Base-by-base conservation (phyloP, 1,284 basidiomycete species). In the Melampsora abietis-canadensis region DNA sequence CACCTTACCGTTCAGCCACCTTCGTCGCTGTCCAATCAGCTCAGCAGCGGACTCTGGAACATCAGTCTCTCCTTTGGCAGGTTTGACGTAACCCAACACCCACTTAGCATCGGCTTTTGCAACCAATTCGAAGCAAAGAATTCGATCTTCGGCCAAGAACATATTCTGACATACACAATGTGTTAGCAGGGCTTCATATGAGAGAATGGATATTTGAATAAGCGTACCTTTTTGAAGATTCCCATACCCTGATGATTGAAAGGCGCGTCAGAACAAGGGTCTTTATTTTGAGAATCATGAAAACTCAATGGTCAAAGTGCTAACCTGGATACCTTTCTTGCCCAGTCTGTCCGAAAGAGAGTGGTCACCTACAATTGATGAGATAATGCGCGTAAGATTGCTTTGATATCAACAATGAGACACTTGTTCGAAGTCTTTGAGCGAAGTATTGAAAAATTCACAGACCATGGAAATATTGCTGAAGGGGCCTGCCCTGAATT, bases 391-490 rank as follows among this genome's bases (percentile, higher is more conserved):
- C n/a, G 51, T 21, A n/a, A 54, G 27, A 17, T 54, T 54, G 27
- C 10, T 27, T 27, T 2, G 27, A 6, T 54, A 6, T 21, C 7
- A 7, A 54, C 6, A 14, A 14, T 21, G 6, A 40, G 37, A 14
- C 6, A 4, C 4, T 14, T 21, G 12, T n/a, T 8, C n/a, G 19
- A n/a, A 4, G 51, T 21, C 51, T 27, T 54, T 8, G 51, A 54
- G n/a, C 1, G 7, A 5, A 54, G 12, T 17, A 14, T 15, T 54
- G 4, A 2, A 27, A 54, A n/a, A 21, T 6, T 27, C n/a, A 54
- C 51, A 54, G 94, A 79, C 95, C 95, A 80, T 98, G 94, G 86
- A 98, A 98, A 84, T 98, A 98, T 82, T 98, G 94, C 80, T 95
- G 91, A 37, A 98, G 86, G 7, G 95, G 95, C 10, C 91, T 86